Evolutionary conservation across 441 rosid genomes (phyloP).

Genomic region (Populus hybrid): DNA sequence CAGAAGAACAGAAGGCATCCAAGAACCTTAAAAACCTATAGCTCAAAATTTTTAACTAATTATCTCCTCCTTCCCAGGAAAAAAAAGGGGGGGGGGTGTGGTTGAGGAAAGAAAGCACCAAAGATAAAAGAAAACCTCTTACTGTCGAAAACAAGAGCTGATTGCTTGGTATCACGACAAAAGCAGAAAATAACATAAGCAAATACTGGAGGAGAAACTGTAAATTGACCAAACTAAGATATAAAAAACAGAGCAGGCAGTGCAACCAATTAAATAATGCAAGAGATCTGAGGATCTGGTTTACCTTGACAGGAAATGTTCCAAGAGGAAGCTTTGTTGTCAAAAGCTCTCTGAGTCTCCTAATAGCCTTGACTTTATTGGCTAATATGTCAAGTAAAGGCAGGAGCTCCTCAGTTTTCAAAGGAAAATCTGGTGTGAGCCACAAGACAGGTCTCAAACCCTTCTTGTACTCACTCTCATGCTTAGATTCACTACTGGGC

Average conservation of each 20-base stretch:
- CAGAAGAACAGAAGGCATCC: neutral
- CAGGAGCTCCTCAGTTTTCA: slow-evolving; percentile 83
- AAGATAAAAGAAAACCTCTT: neutral
- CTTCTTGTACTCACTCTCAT: slow-evolving; percentile 91
- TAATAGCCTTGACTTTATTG: slow-evolving; percentile 90
- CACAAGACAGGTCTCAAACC: slow-evolving; percentile 95
- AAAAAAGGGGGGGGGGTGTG: too few species aligned
- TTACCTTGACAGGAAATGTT: slow-evolving; percentile 98
- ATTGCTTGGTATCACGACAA: neutral
- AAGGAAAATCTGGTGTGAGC: slow-evolving; percentile 93
- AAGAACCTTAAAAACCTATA: neutral
- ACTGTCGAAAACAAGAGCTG: neutral
- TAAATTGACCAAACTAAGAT: neutral
- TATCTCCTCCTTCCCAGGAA: neutral
- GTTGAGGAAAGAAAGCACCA: neutral
- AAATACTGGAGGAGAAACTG: neutral
- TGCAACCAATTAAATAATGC: neutral
- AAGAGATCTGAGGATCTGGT: neutral
- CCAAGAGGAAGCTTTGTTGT: slow-evolving; percentile 91
- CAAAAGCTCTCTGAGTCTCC: slow-evolving; percentile 96
- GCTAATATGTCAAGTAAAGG: slow-evolving; percentile 97
- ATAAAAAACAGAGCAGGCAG: neutral
- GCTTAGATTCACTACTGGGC: slow-evolving; percentile 48
- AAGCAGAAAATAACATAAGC: neutral
- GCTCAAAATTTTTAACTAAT: neutral